Percentiles rank a stretch among this genome's conserved stretches.
Evolutionary conservation across 1,284 basidiomycete species (phyloP).

Genomic region (Pterula multifida): DNA sequence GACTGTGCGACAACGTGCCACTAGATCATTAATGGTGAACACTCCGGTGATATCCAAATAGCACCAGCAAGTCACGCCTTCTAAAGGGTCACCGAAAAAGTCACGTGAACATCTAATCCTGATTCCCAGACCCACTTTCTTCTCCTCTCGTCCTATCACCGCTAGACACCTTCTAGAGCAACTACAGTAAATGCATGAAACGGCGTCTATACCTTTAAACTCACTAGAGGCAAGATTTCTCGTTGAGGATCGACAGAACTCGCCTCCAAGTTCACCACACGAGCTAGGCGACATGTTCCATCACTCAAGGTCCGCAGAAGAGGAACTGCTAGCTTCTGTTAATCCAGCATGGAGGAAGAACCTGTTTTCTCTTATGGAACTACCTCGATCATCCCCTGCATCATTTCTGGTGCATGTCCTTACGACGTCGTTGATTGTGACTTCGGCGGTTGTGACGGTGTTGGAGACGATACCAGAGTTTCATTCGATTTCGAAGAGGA

Average conservation of each 20-base stretch:
- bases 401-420: constrained; percentile 57
- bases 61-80: too few species aligned
- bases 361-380: constrained; percentile 51
- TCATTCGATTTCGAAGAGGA: constrained; percentile 52
- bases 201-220: constrained; percentile 13
- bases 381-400: constrained; percentile 51
- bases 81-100: too few species aligned
- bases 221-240: constrained; percentile 20
- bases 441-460: constrained; percentile 71
- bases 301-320: constrained; percentile 21
- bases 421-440: constrained; percentile 49
- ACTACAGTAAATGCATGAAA: background rate
- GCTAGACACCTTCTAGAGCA: background rate
- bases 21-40: too few species aligned
- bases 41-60: too few species aligned
- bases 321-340: constrained; percentile 23
- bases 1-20: too few species aligned
- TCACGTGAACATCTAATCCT: too few species aligned
- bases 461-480: constrained; percentile 79
- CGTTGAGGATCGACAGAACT: constrained; percentile 19
- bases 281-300: constrained; percentile 25
- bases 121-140: background rate
- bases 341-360: constrained; percentile 45
- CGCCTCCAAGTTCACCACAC: constrained; percentile 15
- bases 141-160: background rate